Evolutionary conservation across 2,329 filamentous ascomycete genomes (phyloP), one percentile per base, ranked within the genome.

Genomic region (Aureobasidium subglaciale): DNA sequence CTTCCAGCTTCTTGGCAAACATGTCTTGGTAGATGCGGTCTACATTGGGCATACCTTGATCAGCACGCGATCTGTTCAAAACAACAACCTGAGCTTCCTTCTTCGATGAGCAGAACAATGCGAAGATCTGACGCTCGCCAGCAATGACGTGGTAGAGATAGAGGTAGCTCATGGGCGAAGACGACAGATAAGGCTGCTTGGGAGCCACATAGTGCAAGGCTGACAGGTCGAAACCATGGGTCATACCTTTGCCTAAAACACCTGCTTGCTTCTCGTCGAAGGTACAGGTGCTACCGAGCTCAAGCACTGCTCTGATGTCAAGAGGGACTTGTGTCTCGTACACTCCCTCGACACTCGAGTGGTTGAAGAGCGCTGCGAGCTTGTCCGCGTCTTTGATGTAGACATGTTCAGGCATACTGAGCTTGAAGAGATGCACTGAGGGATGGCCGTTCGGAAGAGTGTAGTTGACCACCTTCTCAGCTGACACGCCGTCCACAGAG

Each of bases 311-410:
- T 37, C 92, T 83, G 45, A 95, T 81, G 60, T 88, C 89, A 5
- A 97, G 77, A 1, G 95, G 90, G 1, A 99, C 79, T 62, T 96
- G 87, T 65, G 87, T 92, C 73, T 99, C 95, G 66, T 99, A 99
- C 13, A 99, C 90, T 27, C 95, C 95, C 71, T 99, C 93, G 1
- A 99, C 88, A 68, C 90, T 96, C 0, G 90, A 83, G 67, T 99
- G 91, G 60, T 92, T 90, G 74, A 96, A 92, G 1, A 97, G 76
- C 25, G 86, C 73, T 2, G 86, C 83, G 59, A 97, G 86, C 67
- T 90, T 95, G 59, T 90, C 86, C 0, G 86, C 79, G 68, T 97
- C 89, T 41, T 85, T 83, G 59, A 96, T 83, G 71, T 95, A 99
- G 0, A 88, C 79, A 56, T 93, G 86, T 69, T 99, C 93, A 0